Base-by-base conservation (phyloP, 345 rosid species). In the Excoecaria cochinchinensis region DNA sequence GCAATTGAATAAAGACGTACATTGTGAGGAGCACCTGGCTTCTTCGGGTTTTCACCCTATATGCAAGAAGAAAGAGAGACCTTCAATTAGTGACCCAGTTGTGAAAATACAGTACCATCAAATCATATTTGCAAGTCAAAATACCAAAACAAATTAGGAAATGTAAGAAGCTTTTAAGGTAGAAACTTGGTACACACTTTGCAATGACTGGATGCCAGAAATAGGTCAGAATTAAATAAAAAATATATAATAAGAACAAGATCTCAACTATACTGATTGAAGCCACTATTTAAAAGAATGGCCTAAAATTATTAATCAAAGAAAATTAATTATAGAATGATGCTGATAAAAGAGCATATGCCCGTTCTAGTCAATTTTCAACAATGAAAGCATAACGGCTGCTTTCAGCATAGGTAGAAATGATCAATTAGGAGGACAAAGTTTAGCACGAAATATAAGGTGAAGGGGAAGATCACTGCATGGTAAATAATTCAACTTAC, bases 31-130 rank as follows among this genome's bases (percentile, higher is more conserved):
- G 60, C 50, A 76, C 99, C 97, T 11, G 97, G 98, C 78, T 95
- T 95, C 86, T 95, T 95, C 9, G 96, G 98, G 75, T 95, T 93
- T 84, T 95, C 97, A 77, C 99, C 99, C 99, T 95, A 82, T n/a
- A 25, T 47, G 19, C 40, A 67, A 55, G 38, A 50, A 44, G 53
- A 74, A 22, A 19, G 21, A 46, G 14, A 60, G 24, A n/a, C 48
- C n/a, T 19, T 12, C n/a, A 48, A 39, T 69, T 40, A 51, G 65
- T 22, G 36, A 61, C 25, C 51, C 14, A 57, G 2, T 51, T 51
- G 17, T 17, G 14, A 58, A 24, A 15, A 12, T n/a, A 10, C 50
- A 16, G 21, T 47, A 19, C 19, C 55, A 53, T 19, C 13, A 47
- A 9, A 48, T 21, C 24, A 39, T 62, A 73, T 31, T 48, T 73